Base-by-base conservation (phyloP, 768 basidiomycete genomes). In the Chalciporus piperatus region DNA sequence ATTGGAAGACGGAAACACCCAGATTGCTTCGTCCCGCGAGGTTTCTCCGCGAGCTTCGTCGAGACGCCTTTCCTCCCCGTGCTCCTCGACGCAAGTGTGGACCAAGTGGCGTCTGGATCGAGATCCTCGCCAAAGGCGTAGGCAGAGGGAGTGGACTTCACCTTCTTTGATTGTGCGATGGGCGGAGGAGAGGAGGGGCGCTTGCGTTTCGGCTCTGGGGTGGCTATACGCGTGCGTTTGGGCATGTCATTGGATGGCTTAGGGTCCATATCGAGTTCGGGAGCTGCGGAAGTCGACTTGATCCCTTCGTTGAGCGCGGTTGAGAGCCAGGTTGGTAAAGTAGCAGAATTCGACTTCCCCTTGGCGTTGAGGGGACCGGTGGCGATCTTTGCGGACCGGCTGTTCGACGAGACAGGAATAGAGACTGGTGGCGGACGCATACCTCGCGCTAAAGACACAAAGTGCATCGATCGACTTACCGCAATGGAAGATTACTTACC, bases 1-100 rank as follows among this genome's bases (percentile, higher is more conserved):
- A 56, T 35, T 9, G 67, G 65, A 7, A 66, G 60, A 48, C 50
- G 56, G 22, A 67, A 67, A 1, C 17, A 8, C 7, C 59, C 65
- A 11, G 67, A 67, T 1, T 46, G 65, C 37, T 8, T 52, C 22
- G 49, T n/a, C 19, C 55, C 50, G 7, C 27, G 16, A 0, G 48
- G 19, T n/a, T 41, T 51, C 6, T 10, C n/a, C n/a, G 7, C 47
- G 1, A 27, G 42, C 19, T 19, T 53, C 27, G 33, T 35, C 6
- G 27, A 28, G 9, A 16, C 37, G 7, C 25, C 12, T 16, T 22
- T 42, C 64, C 37, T 57, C 19, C 43, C 44, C 22, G 17, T 46
- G 8, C 39, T 35, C 10, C 27, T 40, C 17, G 39, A 30, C 22
- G 35, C 16, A n/a, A 52, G 20, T 17, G 61, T 62, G 41, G 62